Base-by-base conservation (phyloP, 1,139 yeast genomes). In the Suhomyces bribrorum region DNA sequence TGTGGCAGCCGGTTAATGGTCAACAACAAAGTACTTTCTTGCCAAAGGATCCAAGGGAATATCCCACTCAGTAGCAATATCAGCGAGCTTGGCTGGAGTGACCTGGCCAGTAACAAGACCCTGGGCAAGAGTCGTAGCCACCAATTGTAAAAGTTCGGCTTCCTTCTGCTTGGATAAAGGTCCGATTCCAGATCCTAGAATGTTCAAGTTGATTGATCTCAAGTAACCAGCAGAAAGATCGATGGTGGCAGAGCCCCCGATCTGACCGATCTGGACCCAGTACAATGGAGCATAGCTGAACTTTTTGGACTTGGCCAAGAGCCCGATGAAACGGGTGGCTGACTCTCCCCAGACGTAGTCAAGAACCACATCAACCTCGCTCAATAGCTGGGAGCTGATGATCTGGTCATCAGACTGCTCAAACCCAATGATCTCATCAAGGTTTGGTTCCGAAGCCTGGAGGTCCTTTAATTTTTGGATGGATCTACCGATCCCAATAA, bases 181-280 rank as follows among this genome's bases (percentile, higher is more conserved):
- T 2, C 61, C 60, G 24, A 56, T 22, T 1, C 61, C 61, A 32
- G 57, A 53, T 2, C 61, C 61, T 26, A 50, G 37, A 6, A 57
- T 25, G 16, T 33, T 36, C n/a, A 57, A 41, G 38, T 57, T 57
- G 23, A 40, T 36, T n/a, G 48, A 31, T 39, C 61, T 45, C 23
- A 57, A 46, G n/a, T 43, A 15, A 1, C 42, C 42, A 17, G 49
- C 46, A 7, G 46, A 40, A 3, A 55, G 34, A 8, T 34, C 30
- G 13, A 49, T 16, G 7, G 35, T 42, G 5, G 46, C 42, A 5
- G 34, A 36, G 7, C 59, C 61, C 15, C 51, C 52, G 13, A 52
- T 45, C 26, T 40, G 46, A 5, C 61, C 61, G 20, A 57, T 50
- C 23, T 48, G 48, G 3, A 57, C 44, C 59, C 59, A 57, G 26